Percentiles rank a stretch among this genome's conserved stretches.
phyloP scores from a whole-genome alignment of 208 protist species.

The Wallacemonas collosoma region DNA sequence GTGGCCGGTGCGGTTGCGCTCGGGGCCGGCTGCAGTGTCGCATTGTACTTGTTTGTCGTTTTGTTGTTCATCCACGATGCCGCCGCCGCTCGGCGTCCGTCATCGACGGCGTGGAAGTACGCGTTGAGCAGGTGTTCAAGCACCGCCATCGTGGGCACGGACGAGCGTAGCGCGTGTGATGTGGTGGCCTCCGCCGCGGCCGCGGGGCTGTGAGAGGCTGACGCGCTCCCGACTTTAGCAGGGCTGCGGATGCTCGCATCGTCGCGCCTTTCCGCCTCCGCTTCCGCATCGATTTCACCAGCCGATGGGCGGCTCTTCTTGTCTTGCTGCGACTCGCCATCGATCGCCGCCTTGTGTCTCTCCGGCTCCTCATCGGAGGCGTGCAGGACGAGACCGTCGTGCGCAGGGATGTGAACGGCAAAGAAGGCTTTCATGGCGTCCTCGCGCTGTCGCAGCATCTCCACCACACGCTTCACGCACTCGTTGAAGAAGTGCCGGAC shows the following conservation, averaged over 20 bases:
- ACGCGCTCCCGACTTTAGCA: not conserved
- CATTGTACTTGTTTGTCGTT: no score
- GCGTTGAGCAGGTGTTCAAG: constrained; percentile 29
- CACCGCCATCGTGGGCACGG: constrained; percentile 22
- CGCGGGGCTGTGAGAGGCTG: constrained; percentile 2
- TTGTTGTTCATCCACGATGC: not conserved
- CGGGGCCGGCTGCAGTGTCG: no score
- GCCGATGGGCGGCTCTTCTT: no score
- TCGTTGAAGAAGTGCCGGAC: constrained; percentile 85
- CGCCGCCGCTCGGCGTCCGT: not conserved
- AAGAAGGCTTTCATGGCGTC: constrained; percentile 17
- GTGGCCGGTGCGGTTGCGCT: no score
- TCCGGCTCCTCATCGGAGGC: constrained; percentile 18
- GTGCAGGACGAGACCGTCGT: not conserved
- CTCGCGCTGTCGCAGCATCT: constrained; percentile 35
- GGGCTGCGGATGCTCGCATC: no score
- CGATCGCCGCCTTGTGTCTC: no score
- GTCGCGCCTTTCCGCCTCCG: no score
- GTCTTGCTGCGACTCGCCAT: no score
- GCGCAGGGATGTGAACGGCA: constrained; percentile 3
- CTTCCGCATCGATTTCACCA: no score
- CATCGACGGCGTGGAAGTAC: constrained; percentile 25
- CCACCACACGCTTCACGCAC: constrained; percentile 38
- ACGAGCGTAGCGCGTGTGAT: not conserved
- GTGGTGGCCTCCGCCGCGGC: not conserved